Evolutionary conservation across 83 land plant species (phyloP), one percentile per base, ranked within the genome.

Genomic region (Thuja plicata): DNA sequence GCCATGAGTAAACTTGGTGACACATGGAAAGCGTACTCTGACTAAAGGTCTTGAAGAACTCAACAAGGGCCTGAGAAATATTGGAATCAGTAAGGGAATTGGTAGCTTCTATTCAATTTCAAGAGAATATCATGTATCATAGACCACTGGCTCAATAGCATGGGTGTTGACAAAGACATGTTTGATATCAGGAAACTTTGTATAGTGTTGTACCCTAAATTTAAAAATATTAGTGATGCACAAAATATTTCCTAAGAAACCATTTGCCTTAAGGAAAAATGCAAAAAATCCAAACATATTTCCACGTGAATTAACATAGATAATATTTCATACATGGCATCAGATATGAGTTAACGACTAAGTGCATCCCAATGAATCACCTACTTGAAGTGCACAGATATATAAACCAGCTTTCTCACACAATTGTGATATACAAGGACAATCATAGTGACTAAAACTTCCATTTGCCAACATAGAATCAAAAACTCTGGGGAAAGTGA

Each of bases 381-480:
- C 73, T 88, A 94, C 99, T 95, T 94, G 97, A 79, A 98, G 95
- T 54, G 99, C 99, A 32, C 99, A 94, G 91, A 95, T 88, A 80
- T 93, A 98, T 8, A 98, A 91, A n/a, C n/a, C n/a, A n/a, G n/a
- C n/a, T n/a, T n/a, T n/a, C n/a, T n/a, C n/a, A n/a, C n/a, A n/a
- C n/a, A 38, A 97, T 89, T 98, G 99, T 21, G 95, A 99, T 92
- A 98, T 91, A 24, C 99, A 97, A 74, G 99, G 99, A 41, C 99
- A 94, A 80, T 98, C 99, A 94, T 98, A 98, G 88, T 97, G 98
- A 78, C 96, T 96, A 88, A 97, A 97, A 97, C 94, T 97, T 37
- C 99, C 99, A 92, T 98, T 98, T 45, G 99, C 99, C 86, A 97
- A 88, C 70, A 98, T 98, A 40, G 99, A 99, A 95, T 98, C 99